Conservation (phyloP, 164 flowering plant genomes). For the Buxus sempervirens region DNA sequence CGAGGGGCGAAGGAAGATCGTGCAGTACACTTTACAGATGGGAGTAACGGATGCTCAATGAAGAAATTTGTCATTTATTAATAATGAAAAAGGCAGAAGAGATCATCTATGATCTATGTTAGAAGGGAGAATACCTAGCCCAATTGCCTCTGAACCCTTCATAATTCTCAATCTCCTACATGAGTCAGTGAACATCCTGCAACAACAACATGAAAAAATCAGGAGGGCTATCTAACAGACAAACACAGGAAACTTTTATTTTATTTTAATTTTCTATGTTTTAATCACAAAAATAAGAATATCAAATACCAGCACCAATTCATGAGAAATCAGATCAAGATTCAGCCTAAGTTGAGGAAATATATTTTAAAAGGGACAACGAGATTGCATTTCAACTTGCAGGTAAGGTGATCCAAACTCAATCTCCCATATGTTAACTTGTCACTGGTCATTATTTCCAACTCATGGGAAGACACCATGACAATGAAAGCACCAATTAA, state of each 20-base stretch:
- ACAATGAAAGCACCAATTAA: no score
- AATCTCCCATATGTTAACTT: no score
- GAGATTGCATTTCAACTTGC: slow-evolving; percentile 10
- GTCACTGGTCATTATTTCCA: no score
- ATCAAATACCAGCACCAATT: not conserved
- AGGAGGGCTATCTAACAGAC: slow-evolving; percentile 6
- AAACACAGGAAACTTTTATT: not conserved
- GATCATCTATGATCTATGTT: slow-evolving; percentile 6
- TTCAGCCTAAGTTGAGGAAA: slow-evolving; percentile 7
- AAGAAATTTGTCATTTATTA: not conserved
- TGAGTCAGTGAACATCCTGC: slow-evolving; percentile 69
- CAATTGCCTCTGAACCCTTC: slow-evolving; percentile 79
- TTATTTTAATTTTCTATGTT: no score
- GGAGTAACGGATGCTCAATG: not conserved
- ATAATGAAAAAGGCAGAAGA: slow-evolving; percentile 1
- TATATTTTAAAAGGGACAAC: not conserved
- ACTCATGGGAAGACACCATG: no score
- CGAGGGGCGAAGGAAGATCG: not conserved
- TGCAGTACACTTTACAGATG: no score
- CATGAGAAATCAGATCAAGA: slow-evolving; percentile 11
- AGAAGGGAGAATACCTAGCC: slow-evolving; percentile 44
- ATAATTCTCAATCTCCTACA: slow-evolving; percentile 68
- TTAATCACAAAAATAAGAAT: not conserved
- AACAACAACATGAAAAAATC: slow-evolving; percentile 9
- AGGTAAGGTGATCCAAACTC: slow-evolving; percentile 3